A percentile compares a stretch with the other conserved stretches of the same genome.
Conservation (phyloP, 225 moss, liverwort and hornwort species). For the Polytrichum formosum region DNA sequence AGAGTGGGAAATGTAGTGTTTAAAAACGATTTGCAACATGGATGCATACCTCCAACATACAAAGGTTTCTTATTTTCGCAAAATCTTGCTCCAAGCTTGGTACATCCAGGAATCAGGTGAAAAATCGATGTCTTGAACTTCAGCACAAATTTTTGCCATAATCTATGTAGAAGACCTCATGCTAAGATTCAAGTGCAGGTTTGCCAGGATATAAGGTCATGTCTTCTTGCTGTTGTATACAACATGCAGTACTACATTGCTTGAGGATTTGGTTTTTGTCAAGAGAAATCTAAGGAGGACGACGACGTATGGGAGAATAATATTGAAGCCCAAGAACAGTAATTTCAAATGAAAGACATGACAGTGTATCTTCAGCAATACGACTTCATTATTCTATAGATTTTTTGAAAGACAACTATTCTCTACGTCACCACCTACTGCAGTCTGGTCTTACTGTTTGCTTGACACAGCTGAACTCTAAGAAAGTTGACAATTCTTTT, state of each 20-base stretch:
- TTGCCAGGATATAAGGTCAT: no score
- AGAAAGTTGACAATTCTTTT: neutral
- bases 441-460: neutral
- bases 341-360: no score
- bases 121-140: neutral
- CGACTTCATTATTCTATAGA: no score
- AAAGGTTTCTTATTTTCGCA: neutral
- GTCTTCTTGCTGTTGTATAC: no score
- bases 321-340: no score
- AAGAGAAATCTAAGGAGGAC: no score
- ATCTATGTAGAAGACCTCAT: neutral
- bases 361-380: no score
- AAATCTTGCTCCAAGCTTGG: neutral
- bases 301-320: no score
- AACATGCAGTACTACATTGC: neutral
- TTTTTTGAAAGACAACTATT: neutral
- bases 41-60: neutral
- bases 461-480: neutral
- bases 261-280: neutral
- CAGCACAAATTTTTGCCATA: neutral
- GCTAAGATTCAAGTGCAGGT: neutral
- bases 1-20: neutral
- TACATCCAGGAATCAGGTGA: constrained; percentile 1
- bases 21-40: neutral
- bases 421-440: neutral